Conservation (phyloP, 2,329 filamentous ascomycete genomes). For the Arthrobotrys pseudoclavata region DNA sequence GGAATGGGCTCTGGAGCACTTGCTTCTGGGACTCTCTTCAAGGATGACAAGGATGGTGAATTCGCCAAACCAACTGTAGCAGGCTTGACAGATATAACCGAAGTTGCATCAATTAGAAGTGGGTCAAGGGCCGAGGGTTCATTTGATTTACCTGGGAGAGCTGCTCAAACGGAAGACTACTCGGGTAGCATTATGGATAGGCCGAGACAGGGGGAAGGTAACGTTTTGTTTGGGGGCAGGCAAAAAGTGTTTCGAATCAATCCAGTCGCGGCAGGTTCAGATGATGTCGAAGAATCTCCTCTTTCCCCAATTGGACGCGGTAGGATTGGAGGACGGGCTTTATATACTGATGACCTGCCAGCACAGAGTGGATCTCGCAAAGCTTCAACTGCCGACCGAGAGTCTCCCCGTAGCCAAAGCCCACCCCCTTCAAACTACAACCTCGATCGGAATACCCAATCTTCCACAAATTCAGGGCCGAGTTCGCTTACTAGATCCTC, state of each 20-base stretch:
- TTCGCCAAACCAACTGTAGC: constrained; percentile 29
- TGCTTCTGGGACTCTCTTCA: constrained; percentile 71
- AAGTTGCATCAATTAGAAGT: constrained; percentile 81
- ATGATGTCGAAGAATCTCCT: constrained; percentile 59
- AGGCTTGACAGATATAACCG: constrained; percentile 78
- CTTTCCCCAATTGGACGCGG: constrained; percentile 64
- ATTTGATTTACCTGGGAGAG: constrained; percentile 49
- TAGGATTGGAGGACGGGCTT: constrained; percentile 75
- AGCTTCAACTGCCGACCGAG: constrained; percentile 67
- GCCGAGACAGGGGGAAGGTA: constrained; percentile 85
- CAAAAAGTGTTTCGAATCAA: constrained; percentile 83
- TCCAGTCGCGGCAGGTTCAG: constrained; percentile 60
- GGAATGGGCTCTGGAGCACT: constrained; percentile 55
- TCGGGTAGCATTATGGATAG: constrained; percentile 86
- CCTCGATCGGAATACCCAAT: constrained; percentile 83
- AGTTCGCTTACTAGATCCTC: constrained; percentile 80
- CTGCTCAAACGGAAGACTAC: constrained; percentile 73
- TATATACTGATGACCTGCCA: constrained; percentile 90
- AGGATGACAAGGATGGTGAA: constrained; percentile 93
- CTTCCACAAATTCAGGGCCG: constrained; percentile 81
- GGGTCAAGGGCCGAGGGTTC: constrained; percentile 68
- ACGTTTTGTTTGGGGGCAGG: constrained; percentile 91
- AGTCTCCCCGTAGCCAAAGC: constrained; percentile 65
- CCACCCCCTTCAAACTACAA: constrained; percentile 74
- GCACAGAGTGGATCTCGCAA: constrained; percentile 72